Conservation (phyloP, 2,329 filamentous ascomycete genomes). For the Lachnellula cervina region DNA sequence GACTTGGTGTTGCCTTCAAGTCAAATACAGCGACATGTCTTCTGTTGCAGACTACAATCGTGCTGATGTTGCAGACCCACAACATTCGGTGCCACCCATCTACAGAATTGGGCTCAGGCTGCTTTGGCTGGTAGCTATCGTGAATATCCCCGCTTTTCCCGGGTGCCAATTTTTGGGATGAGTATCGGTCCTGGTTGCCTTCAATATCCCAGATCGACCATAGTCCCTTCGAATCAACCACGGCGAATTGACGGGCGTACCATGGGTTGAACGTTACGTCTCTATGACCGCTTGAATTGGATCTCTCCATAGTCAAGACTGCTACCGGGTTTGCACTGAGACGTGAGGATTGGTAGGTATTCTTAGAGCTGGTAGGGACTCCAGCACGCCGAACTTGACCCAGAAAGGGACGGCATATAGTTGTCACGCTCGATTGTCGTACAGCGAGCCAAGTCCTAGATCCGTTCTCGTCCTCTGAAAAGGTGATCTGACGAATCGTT, state of each 20-base stretch:
- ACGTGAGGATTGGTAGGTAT: constrained; percentile 38
- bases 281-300: constrained; percentile 50
- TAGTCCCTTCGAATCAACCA: constrained; percentile 59
- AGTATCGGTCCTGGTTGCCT: constrained; percentile 11
- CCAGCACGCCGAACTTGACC: constrained; percentile 9
- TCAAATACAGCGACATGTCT: constrained; percentile 28
- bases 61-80: constrained; percentile 43
- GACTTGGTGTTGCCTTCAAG: constrained; percentile 18
- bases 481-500: constrained; percentile 45
- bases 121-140: constrained; percentile 14
- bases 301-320: constrained; percentile 46
- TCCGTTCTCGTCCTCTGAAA: constrained; percentile 35
- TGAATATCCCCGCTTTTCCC: constrained; percentile 24
- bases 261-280: constrained; percentile 63
- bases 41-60: constrained; percentile 42
- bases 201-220: constrained; percentile 63
- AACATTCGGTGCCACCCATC: constrained; percentile 45
- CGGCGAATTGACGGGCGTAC: constrained; percentile 55
- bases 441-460: constrained; percentile 41
- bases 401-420: constrained; percentile 38
- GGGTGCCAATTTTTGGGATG: constrained; percentile 9
- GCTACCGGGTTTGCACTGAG: constrained; percentile 53
- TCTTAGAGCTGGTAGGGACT: constrained; percentile 4
- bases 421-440: constrained; percentile 36
- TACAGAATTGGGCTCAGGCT: constrained; percentile 3